Percentiles rank a stretch among this genome's conserved stretches.
phyloP scores from a whole-genome alignment of 352 stramenopile genomes.

The Phytopythium litorale region DNA sequence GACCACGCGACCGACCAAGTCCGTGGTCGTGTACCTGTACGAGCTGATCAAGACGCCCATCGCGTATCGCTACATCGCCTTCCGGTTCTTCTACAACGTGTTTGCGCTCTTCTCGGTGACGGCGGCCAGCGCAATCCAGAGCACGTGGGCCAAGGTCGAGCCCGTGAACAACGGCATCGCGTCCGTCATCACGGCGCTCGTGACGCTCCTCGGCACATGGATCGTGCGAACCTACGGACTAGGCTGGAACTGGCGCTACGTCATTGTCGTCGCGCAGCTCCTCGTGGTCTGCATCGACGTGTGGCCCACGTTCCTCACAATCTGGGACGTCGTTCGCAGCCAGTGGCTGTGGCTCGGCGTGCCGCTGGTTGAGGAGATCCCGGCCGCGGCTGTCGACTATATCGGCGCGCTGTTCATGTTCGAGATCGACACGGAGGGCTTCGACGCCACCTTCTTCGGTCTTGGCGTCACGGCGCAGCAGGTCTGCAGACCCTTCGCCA shows the following conservation, averaged over 20 bases:
- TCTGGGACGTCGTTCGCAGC: slow-evolving; percentile 63
- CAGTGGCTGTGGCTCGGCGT: slow-evolving; percentile 69
- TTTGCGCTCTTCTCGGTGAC: slow-evolving; percentile 50
- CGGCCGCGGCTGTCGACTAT: slow-evolving; percentile 30
- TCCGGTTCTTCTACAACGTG: slow-evolving; percentile 49
- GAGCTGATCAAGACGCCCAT: slow-evolving; percentile 36
- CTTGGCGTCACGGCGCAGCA: slow-evolving; percentile 34
- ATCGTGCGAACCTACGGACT: slow-evolving; percentile 32
- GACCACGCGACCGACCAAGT: slow-evolving; percentile 23
- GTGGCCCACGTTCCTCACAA: slow-evolving; percentile 51
- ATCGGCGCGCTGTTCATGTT: slow-evolving; percentile 51
- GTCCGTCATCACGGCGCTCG: slow-evolving; percentile 35
- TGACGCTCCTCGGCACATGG: slow-evolving; percentile 39
- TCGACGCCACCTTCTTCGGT: slow-evolving; percentile 50
- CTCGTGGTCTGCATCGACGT: slow-evolving; percentile 43
- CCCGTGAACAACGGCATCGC: slow-evolving; percentile 58
- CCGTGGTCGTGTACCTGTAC: slow-evolving; percentile 33
- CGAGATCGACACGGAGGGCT: slow-evolving; percentile 42
- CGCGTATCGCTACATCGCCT: slow-evolving; percentile 51
- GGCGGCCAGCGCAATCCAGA: slow-evolving; percentile 44
- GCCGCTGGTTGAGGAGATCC: slow-evolving; percentile 49
- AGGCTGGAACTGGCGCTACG: slow-evolving; percentile 47
- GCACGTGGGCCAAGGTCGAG: slow-evolving; percentile 53
- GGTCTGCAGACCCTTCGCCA: slow-evolving; percentile 43
- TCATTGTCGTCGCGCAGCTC: slow-evolving; percentile 38